Conservation (phyloP, 495 filamentous ascomycete genomes). For the Penicillium chermesinum region DNA sequence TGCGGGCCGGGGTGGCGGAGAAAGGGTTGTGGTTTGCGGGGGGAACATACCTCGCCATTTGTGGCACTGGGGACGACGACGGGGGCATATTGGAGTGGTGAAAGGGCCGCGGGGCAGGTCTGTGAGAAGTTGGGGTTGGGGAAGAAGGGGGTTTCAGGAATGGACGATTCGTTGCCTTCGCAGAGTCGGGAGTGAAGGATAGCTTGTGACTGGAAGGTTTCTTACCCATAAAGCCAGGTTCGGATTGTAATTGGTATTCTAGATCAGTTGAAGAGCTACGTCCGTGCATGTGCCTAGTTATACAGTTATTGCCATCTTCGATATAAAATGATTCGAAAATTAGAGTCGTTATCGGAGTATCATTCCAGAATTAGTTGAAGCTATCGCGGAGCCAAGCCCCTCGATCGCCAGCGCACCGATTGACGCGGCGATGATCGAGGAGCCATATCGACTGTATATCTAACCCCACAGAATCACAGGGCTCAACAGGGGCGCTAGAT, state of each 20-base stretch:
- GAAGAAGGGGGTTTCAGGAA: conserved; percentile 16
- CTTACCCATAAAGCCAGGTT: no score
- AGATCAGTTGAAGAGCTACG: no score
- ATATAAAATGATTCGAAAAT: neutral
- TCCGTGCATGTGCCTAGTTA: no score
- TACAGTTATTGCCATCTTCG: neutral
- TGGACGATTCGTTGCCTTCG: conserved; percentile 40
- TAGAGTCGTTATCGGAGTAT: conserved; percentile 17
- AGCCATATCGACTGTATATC: conserved; percentile 2
- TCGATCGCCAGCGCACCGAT: conserved; percentile 4
- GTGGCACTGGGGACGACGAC: conserved; percentile 81
- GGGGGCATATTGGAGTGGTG: conserved; percentile 90
- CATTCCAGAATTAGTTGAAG: conserved; percentile 28
- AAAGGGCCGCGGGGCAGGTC: conserved; percentile 67
- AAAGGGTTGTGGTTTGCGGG: conserved; percentile 86
- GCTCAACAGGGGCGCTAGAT: conserved; percentile 8
- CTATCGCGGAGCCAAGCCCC: conserved; percentile 15
- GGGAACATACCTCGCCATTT: conserved; percentile 90
- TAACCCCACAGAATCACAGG: conserved; percentile 1
- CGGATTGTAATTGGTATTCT: no score
- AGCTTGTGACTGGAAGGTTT: neutral
- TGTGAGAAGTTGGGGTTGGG: conserved; percentile 33
- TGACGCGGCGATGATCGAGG: neutral
- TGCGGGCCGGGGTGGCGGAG: conserved; percentile 61
- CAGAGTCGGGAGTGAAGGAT: neutral